Evolutionary conservation across 2,329 filamentous ascomycete species (phyloP), one percentile per base, ranked within the genome.

Genomic region (Colletotrichum endophyticum): DNA sequence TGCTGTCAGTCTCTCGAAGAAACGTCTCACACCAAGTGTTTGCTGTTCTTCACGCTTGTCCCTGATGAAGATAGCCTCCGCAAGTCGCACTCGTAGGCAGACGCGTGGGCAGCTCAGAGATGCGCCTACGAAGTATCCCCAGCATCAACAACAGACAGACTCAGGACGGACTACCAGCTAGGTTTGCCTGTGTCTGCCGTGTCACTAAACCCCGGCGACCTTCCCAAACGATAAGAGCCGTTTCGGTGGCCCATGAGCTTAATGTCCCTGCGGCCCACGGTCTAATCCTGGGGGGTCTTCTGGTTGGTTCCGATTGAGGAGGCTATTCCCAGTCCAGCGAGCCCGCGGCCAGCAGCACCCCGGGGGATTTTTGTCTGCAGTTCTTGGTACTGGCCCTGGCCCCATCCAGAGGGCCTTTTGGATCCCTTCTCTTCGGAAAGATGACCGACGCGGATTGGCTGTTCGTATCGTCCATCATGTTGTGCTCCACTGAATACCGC

Each of bases 351-450:
- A 56, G 15, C 66, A 44, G 53, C 66, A 75, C 32, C 75, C 75
- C 66, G 66, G 75, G 72, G 75, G 72, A 77, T 75, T 77, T 77
- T 77, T 77, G 75, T 75, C 63, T 72, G 75, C 75, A 77, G 72
- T 70, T 68, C 75, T 77, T 77, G 75, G 75, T 73, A 73, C 39
- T 44, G 63, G 27, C 32, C 30, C 39, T 44, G 63, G 27, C 44
- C 30, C 73, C 73, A 73, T 75, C 27, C 36, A 13, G 61, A 68
- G 70, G 62, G 9, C 62, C 73, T 67, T 75, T 67, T 72, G 71
- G 69, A 63, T 57, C 56, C 57, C 27, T 22, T 27, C 30, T 19
- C 6, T 27, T 30, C 16, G 30, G 25, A 19, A n/a, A 67, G 73
- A 72, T 67, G 61, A 68, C 30, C 73, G 70, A 76, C 59, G 73